Conservation (phyloP, 441 rosid species). For the Daphne laureola region DNA sequence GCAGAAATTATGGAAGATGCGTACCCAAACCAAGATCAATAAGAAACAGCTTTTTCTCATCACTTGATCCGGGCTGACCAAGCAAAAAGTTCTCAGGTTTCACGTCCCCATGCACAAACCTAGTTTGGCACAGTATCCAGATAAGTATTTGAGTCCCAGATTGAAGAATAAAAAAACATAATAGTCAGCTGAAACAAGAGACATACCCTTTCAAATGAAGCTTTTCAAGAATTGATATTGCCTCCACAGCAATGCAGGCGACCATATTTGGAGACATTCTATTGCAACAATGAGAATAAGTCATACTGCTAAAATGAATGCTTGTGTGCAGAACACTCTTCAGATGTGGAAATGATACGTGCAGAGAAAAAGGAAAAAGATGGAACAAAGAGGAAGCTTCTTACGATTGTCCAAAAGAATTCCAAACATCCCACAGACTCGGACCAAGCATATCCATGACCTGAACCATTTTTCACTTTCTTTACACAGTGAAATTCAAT, state of each 20-base stretch:
- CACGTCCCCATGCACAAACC: constrained; percentile 97
- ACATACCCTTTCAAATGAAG: constrained; percentile 82
- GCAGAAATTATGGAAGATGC: constrained; percentile 4
- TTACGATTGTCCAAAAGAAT: constrained; percentile 75
- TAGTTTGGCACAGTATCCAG: constrained; percentile 24
- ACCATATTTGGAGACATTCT: constrained; percentile 89
- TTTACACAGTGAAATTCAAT: constrained; percentile 12
- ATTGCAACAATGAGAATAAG: constrained; percentile 17
- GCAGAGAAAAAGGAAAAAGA: neutral
- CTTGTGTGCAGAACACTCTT: neutral
- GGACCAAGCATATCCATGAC: constrained; percentile 99
- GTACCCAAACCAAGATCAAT: constrained; percentile 94
- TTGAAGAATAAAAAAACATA: constrained; percentile 1
- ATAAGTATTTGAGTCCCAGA: constrained; percentile 10
- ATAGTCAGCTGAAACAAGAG: constrained; percentile 7
- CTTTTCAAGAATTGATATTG: constrained; percentile 90
- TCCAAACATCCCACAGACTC: constrained; percentile 98
- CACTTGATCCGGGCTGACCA: constrained; percentile 83
- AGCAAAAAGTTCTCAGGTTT: constrained; percentile 92
- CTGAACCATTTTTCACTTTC: constrained; percentile 34
- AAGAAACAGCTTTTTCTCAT: constrained; percentile 88
- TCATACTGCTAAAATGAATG: constrained; percentile 10
- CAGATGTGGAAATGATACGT: constrained; percentile 1
- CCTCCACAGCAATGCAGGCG: constrained; percentile 95
- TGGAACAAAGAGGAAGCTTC: constrained; percentile 15